Base-by-base conservation (phyloP, 2,329 filamentous ascomycete genomes). In the Lachnellula subtilissima region DNA sequence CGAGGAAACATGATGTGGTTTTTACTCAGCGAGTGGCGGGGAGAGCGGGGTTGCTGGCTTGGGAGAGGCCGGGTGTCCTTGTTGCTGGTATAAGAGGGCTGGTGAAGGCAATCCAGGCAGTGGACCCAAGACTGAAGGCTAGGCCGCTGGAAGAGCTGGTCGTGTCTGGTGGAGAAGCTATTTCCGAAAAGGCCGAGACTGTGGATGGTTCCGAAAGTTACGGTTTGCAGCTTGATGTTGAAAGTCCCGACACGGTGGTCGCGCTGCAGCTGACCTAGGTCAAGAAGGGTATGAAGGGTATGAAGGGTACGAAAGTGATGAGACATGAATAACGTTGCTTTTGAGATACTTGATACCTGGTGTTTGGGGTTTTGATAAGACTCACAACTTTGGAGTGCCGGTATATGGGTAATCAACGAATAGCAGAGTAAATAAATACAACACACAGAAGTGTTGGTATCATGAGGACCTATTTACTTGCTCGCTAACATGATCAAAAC, bases 241-340 rank as follows among this genome's bases (percentile, higher is more conserved):
- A 66, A 28, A 66, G 62, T 48, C 62, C 64, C 9, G 65, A 66
- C 56, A 67, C 64, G 22, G 57, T 67, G 49, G 59, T 67, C 54
- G 56, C 57, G 55, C 5, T 54, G 37, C 48, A 52, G 37, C n/a
- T 56, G 42, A 53, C 49, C 37, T 56, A 48, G 55, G 35, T 25
- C 48, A 32, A 12, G 49, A 14, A n/a, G 5, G 37, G 9, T 17
- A 8, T 17, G 11, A 48, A 4, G 32, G 15, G 47, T n/a, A 22
- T 19, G 22, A 25, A 45, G 17, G 48, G 22, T 14, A 36, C 7
- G 22, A 22, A 22, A 2, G 22, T 22, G 22, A 22, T 22, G 17
- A 32, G 47, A 48, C 7, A 48, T 35, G 47, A 37, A 12, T 4
- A n/a, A 5, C n/a, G n/a, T 35, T 48, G 28, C 14, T 48, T 48